A percentile compares a stretch with the other conserved stretches of the same genome.
These are phyloP conservation scores for Coriaria nepalensis DNA, from an alignment of 306 rosid species.

Conservation along the genomic window DNA sequence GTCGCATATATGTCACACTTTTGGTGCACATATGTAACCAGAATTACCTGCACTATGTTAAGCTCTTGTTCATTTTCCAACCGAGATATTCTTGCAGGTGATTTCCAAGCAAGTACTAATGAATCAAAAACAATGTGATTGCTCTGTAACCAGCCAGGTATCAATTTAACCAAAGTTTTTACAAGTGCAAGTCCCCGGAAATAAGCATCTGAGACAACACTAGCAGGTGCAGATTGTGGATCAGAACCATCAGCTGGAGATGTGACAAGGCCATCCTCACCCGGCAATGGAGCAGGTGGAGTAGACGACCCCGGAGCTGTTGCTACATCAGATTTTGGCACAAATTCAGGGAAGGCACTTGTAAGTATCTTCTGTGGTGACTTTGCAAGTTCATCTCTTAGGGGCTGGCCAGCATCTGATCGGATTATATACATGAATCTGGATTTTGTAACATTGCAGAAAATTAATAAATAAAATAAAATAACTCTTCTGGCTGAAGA, in stretches of 20 bases:
- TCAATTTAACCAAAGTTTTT: slow-evolving; percentile 76
- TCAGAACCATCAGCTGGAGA: slow-evolving; percentile 42
- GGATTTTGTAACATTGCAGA: slow-evolving; percentile 10
- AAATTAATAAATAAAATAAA: slow-evolving; percentile 6
- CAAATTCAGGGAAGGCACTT: slow-evolving; percentile 76
- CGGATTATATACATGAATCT: slow-evolving; percentile 87
- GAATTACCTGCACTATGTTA: slow-evolving; percentile 76
- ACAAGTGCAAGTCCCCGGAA: slow-evolving; percentile 87
- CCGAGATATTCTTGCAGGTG: slow-evolving; percentile 77
- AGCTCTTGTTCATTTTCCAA: slow-evolving; percentile 90
- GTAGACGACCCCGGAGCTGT: slow-evolving; percentile 49
- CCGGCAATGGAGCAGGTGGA: slow-evolving; percentile 37
- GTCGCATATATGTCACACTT: too few species aligned
- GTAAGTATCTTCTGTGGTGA: slow-evolving; percentile 89
- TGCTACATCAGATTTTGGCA: slow-evolving; percentile 45
- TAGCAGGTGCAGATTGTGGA: slow-evolving; percentile 34
- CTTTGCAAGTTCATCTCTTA: slow-evolving; percentile 97
- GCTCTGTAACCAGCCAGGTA: slow-evolving; percentile 87
- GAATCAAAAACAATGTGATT: slow-evolving; percentile 80
- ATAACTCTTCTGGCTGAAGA: neutral
- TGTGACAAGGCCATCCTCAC: slow-evolving; percentile 55
- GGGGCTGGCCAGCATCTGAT: slow-evolving; percentile 88
- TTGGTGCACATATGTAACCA: too few species aligned
- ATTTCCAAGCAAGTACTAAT: slow-evolving; percentile 85
- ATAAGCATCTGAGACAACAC: slow-evolving; percentile 63